phyloP scores from a whole-genome alignment of 139 green algal species.

The Pleodorina starrii region DNA sequence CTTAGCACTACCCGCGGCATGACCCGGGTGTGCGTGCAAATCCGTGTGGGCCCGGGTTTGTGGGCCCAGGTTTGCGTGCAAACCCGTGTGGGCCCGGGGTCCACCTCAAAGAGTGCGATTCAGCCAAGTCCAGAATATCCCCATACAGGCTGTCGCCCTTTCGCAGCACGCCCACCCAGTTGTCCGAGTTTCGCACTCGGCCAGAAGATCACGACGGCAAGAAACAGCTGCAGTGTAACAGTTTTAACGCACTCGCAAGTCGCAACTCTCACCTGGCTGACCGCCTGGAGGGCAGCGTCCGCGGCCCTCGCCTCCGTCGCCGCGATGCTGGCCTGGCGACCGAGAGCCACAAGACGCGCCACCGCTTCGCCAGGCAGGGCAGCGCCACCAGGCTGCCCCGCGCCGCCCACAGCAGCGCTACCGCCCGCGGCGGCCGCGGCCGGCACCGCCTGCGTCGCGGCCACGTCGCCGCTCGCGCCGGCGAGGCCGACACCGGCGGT shows the following conservation, averaged over 20 bases:
- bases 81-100: too few relatives aligned
- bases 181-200: too few relatives aligned
- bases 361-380: conserved; percentile 5
- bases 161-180: too few relatives aligned
- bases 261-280: conserved; percentile 21
- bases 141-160: too few relatives aligned
- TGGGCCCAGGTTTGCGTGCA: too few relatives aligned
- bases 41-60: too few relatives aligned
- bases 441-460: not conserved
- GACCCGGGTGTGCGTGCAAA: not conserved
- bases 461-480: not conserved
- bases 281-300: conserved; percentile 34
- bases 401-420: not conserved
- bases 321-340: conserved; percentile 1
- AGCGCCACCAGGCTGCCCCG: not conserved
- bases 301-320: conserved; percentile 29
- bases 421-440: not conserved
- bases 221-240: not conserved
- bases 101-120: too few relatives aligned
- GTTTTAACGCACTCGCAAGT: not conserved
- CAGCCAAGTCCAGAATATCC: too few relatives aligned
- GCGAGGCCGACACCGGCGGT: too few relatives aligned
- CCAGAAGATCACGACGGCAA: too few relatives aligned
- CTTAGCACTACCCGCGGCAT: too few relatives aligned
- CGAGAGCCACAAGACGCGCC: not conserved